phyloP scores from a whole-genome alignment of 2,329 filamentous ascomycete genomes.

The Cladophialophora immunda region DNA sequence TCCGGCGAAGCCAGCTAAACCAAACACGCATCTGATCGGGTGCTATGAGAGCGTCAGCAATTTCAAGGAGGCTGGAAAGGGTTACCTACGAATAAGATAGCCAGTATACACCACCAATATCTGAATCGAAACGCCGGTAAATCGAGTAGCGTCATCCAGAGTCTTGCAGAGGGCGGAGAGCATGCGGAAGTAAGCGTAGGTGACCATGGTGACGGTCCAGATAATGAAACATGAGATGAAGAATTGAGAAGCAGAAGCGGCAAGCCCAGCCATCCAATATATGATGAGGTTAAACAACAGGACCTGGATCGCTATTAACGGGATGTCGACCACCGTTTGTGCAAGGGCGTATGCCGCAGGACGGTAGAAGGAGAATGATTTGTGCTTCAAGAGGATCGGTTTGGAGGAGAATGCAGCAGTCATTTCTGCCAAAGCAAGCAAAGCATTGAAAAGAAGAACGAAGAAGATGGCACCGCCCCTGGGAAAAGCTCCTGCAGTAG shows the following conservation, averaged over 20 bases:
- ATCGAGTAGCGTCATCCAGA: constrained; percentile 59
- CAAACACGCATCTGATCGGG: constrained; percentile 70
- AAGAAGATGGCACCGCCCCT: constrained; percentile 70
- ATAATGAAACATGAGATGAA: constrained; percentile 68
- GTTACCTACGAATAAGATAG: constrained; percentile 62
- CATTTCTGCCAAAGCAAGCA: constrained; percentile 68
- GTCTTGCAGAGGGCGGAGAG: constrained; percentile 60
- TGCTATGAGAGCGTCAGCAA: constrained; percentile 35
- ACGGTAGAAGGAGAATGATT: constrained; percentile 74
- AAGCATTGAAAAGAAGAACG: constrained; percentile 69
- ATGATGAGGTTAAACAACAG: constrained; percentile 67
- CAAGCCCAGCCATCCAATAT: constrained; percentile 68
- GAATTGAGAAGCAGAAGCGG: constrained; percentile 67
- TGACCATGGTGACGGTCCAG: constrained; percentile 63
- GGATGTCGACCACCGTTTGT: constrained; percentile 66
- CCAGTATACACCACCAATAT: constrained; percentile 69
- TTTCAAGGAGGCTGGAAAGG: not conserved
- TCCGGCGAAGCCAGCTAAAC: constrained; percentile 71
- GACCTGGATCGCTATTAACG: constrained; percentile 66
- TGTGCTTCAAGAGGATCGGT: constrained; percentile 74
- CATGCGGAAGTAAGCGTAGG: constrained; percentile 63
- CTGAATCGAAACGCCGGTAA: constrained; percentile 60
- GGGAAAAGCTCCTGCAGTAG: constrained; percentile 64
- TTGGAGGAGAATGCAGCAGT: constrained; percentile 68
- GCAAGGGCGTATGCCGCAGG: constrained; percentile 68